A percentile compares a stretch with the other conserved stretches of the same genome.
Conservation (phyloP, 805 yeast genomes). For the Cyberlindnera mrakii region DNA sequence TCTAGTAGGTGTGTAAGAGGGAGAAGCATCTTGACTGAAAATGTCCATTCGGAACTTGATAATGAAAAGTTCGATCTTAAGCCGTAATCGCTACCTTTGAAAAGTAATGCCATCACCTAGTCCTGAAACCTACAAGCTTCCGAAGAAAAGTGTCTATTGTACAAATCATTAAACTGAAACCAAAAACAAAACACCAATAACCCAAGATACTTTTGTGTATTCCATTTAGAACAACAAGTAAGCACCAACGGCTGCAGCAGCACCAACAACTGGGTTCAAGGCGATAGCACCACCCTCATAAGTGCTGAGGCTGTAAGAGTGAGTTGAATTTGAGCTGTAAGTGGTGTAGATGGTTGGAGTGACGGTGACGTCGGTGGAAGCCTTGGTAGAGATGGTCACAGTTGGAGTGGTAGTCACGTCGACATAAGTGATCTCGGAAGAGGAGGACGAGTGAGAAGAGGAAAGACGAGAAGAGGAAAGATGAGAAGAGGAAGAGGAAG, state of each 20-base stretch:
- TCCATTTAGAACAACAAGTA: conserved; percentile 21
- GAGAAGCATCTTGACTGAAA: too few relatives aligned
- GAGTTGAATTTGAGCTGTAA: conserved; percentile 17
- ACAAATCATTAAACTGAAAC: too few relatives aligned
- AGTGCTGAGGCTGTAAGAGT: conserved; percentile 11
- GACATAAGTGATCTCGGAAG: conserved; percentile 34
- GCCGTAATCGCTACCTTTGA: too few relatives aligned
- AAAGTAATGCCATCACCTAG: too few relatives aligned
- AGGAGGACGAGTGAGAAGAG: conserved; percentile 28
- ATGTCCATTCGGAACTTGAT: too few relatives aligned
- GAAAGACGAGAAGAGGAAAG: too few relatives aligned
- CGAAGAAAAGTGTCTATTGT: too few relatives aligned
- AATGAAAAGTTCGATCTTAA: too few relatives aligned
- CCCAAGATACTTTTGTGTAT: not conserved
- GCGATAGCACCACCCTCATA: conserved; percentile 20
- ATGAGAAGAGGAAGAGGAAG: conserved; percentile 28
- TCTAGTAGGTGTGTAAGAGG: too few relatives aligned
- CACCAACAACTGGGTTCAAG: conserved; percentile 20
- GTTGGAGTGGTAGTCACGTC: conserved; percentile 32
- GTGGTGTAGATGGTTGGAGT: conserved; percentile 34
- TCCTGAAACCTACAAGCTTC: too few relatives aligned
- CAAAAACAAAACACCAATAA: not conserved
- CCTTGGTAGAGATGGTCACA: conserved; percentile 32
- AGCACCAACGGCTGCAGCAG: conserved; percentile 24
- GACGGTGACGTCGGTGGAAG: conserved; percentile 33